Conservation (phyloP, 2,329 filamentous ascomycete species). For the Penicillium palitans region DNA sequence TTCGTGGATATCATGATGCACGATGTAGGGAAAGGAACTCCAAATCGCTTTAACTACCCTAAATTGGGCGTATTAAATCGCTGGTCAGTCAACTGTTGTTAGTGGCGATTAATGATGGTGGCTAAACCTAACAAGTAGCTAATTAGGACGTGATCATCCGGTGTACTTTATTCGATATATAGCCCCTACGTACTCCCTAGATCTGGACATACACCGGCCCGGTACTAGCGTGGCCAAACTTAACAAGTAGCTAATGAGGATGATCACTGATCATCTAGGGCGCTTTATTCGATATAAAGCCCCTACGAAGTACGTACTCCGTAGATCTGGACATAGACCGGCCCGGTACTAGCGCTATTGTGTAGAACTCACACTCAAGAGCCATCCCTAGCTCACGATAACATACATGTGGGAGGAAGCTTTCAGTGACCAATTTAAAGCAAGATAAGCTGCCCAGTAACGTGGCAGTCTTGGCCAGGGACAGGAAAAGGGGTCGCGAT, state of each 20-base stretch:
- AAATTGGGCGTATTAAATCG: not conserved
- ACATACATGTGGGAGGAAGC: too few relatives aligned
- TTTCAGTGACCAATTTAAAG: not conserved
- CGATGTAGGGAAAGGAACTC: not conserved
- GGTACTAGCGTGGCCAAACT: not conserved
- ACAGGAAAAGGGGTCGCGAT: not conserved
- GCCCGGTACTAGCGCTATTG: not conserved
- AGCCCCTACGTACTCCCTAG: not conserved
- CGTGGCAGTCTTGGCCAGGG: not conserved
- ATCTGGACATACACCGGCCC: not conserved
- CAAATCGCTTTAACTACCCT: not conserved
- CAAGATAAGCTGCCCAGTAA: not conserved
- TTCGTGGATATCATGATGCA: not conserved
- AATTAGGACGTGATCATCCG: not conserved
- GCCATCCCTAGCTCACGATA: too few relatives aligned
- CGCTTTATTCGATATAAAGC: not conserved
- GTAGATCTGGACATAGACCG: not conserved
- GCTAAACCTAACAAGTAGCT: not conserved
- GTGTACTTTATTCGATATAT: not conserved
- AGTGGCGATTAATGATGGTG: not conserved
- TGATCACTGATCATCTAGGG: not conserved
- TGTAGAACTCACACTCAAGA: too few relatives aligned
- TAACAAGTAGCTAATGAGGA: not conserved
- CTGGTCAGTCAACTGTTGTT: not conserved
- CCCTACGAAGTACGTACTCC: not conserved